Conservation (phyloP, 2,329 filamentous ascomycete genomes). For the Fusarium lateritium region DNA sequence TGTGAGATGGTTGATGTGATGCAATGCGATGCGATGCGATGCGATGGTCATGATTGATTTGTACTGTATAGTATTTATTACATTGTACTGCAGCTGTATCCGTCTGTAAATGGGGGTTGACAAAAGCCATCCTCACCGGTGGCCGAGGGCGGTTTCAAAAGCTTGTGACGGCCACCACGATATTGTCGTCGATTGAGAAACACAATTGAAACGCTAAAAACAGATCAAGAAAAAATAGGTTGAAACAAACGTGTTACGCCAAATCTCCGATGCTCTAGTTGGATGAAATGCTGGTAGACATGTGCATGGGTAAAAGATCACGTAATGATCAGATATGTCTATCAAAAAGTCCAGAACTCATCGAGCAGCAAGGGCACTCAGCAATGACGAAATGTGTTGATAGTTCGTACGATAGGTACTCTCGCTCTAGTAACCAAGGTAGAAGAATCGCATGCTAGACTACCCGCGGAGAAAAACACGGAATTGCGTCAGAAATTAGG, state of each 20-base stretch:
- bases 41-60: constrained; percentile 31
- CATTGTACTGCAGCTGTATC: constrained; percentile 14
- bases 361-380: constrained; percentile 3
- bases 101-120: constrained; percentile 22
- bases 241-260: constrained; percentile 13
- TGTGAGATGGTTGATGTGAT: constrained; percentile 5
- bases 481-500: constrained; percentile 34
- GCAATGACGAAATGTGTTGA: constrained; percentile 14
- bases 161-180: constrained; percentile 21
- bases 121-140: constrained; percentile 1
- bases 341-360: constrained; percentile 10
- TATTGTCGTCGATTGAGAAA: constrained; percentile 17
- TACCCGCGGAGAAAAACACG: constrained; percentile 5
- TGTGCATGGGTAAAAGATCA: constrained; percentile 7
- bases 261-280: neutral
- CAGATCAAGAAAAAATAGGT: neutral
- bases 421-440: too few relatives aligned
- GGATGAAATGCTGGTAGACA: neutral
- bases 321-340: too few relatives aligned
- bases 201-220: constrained; percentile 3
- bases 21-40: constrained; percentile 12
- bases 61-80: constrained; percentile 10
- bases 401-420: neutral
- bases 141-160: constrained; percentile 26
- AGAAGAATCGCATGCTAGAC: constrained; percentile 7